phyloP scores from a whole-genome alignment of 2,329 filamentous ascomycete species.

The Didymosphaeria variabile region DNA sequence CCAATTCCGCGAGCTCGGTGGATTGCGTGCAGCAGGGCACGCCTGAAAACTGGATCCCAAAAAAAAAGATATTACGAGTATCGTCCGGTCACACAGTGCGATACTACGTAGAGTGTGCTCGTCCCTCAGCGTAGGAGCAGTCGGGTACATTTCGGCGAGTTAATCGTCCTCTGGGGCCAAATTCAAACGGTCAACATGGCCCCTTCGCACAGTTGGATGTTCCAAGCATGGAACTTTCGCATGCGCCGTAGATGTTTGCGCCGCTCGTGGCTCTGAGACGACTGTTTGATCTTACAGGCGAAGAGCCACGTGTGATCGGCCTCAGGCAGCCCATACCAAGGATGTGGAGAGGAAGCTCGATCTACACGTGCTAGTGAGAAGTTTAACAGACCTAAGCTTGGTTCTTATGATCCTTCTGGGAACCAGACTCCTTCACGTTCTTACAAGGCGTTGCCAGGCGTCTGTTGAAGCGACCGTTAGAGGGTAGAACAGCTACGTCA shows the following conservation, averaged over 20 bases:
- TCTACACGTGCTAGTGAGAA: conserved; percentile 22
- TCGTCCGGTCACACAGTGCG: not conserved
- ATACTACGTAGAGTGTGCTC: not conserved
- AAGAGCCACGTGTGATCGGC: not conserved
- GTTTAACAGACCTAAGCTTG: conserved; percentile 16
- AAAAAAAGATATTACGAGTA: not conserved
- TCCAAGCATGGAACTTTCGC: not conserved
- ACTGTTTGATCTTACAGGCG: not conserved
- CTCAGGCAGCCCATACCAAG: not conserved
- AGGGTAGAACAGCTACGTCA: conserved; percentile 8
- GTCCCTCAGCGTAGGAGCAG: not conserved
- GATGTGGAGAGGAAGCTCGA: not conserved
- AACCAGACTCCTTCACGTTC: not conserved
- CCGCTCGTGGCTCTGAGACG: not conserved
- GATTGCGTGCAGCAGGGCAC: not conserved
- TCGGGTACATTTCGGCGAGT: not conserved
- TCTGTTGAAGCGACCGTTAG: conserved; percentile 1
- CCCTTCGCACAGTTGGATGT: not conserved
- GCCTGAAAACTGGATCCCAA: not conserved
- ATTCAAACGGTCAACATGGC: not conserved
- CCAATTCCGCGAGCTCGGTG: conserved; percentile 15
- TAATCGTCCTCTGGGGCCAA: not conserved
- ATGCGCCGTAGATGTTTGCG: not conserved
- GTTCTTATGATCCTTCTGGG: conserved; percentile 14
- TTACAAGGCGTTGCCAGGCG: not conserved